These are phyloP conservation scores for Malus sieversii DNA, from an alignment of 306 rosid genomes.

Conservation along the genomic window DNA sequence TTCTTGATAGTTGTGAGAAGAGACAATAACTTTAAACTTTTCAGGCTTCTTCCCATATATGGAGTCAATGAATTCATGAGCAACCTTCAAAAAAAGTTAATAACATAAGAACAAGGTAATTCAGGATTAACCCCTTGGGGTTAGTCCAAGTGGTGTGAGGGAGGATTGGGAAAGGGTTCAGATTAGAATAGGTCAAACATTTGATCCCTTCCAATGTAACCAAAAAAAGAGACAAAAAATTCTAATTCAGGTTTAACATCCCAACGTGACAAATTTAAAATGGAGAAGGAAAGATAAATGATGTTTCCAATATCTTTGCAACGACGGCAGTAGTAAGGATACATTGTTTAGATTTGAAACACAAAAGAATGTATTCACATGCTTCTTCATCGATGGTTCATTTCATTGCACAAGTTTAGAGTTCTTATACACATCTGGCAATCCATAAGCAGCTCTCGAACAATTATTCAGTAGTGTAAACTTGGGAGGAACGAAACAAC, in stretches of 20 bases:
- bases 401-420: background rate
- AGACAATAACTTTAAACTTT: constrained; percentile 69
- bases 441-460: background rate
- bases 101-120: constrained; percentile 16
- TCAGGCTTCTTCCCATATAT: constrained; percentile 49
- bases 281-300: background rate
- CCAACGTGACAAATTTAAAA: constrained; percentile 7
- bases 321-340: background rate
- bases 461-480: background rate
- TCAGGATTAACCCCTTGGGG: background rate
- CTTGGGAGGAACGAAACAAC: background rate
- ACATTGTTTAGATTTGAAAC: background rate
- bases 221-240: background rate
- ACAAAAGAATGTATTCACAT: background rate
- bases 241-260: constrained; percentile 13
- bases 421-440: background rate
- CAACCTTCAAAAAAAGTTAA: constrained; percentile 54
- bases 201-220: background rate
- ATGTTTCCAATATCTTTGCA: background rate
- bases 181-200: background rate
- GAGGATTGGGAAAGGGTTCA: background rate
- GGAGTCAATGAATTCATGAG: constrained; percentile 61
- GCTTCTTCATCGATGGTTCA: background rate
- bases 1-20: constrained; percentile 77
- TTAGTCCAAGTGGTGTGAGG: background rate